Evolutionary conservation across 2,329 filamentous ascomycete species (phyloP).

Genomic region (Ophiostoma australiae): DNA sequence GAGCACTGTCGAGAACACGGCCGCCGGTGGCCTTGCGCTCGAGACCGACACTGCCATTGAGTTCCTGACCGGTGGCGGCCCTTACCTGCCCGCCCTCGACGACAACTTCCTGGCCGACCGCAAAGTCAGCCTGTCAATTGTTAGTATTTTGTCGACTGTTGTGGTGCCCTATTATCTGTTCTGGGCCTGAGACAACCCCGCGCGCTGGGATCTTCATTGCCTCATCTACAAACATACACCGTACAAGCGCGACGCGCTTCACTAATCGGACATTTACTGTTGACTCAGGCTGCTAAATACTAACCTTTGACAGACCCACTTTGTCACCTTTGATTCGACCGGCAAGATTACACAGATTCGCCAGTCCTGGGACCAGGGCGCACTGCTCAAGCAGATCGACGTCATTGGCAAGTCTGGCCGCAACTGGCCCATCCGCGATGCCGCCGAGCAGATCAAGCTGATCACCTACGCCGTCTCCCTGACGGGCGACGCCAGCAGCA

Average conservation of each 20-base stretch:
- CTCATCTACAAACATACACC: not conserved
- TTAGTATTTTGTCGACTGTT: constrained; percentile 45
- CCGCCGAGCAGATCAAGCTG: constrained; percentile 74
- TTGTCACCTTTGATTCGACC: constrained; percentile 73
- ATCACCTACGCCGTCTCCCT: constrained; percentile 56
- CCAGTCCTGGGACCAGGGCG: constrained; percentile 91
- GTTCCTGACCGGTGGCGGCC: constrained; percentile 74
- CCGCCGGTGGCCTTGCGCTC: constrained; percentile 60
- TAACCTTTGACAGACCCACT: constrained; percentile 62
- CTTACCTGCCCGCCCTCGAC: constrained; percentile 82
- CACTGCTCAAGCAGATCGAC: constrained; percentile 86
- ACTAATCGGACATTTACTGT: constrained; percentile 19
- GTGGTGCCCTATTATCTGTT: not conserved
- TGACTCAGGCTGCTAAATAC: not conserved
- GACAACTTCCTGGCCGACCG: constrained; percentile 90
- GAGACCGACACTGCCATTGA: constrained; percentile 81
- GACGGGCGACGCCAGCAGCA: constrained; percentile 42
- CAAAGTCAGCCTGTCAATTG: constrained; percentile 72
- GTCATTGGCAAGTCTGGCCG: constrained; percentile 84
- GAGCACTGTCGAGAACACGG: constrained; percentile 64
- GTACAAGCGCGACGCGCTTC: constrained; percentile 20
- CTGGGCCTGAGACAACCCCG: not conserved
- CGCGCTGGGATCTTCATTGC: not conserved
- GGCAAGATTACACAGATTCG: constrained; percentile 83
- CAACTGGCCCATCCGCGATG: constrained; percentile 93